Evolutionary conservation across 176 grass and related monocot genomes (phyloP).

Genomic region (Panicum miliaceum): DNA sequence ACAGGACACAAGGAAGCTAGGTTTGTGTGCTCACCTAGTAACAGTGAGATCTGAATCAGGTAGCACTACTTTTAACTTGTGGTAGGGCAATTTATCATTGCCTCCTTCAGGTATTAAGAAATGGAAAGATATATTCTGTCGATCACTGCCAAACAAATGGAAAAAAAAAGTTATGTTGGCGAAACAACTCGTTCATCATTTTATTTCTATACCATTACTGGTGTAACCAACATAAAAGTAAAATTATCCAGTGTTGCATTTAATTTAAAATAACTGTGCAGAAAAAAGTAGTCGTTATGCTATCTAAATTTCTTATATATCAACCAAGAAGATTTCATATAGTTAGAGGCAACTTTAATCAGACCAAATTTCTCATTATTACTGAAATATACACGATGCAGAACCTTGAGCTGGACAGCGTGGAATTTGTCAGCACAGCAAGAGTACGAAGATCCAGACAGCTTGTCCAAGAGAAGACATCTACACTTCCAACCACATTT

Average conservation of each 20-base stretch:
- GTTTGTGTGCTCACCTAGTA: conserved; percentile 59
- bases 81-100: conserved; percentile 53
- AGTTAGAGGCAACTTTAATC: not conserved
- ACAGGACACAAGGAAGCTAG: conserved; percentile 6
- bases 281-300: not conserved
- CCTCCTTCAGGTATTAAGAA: conserved; percentile 76
- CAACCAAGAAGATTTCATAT: not conserved
- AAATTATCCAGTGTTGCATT: not conserved
- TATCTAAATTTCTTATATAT: not conserved
- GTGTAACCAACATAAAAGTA: not conserved
- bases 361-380: not conserved
- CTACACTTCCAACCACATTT: conserved; percentile 36
- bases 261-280: not conserved
- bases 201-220: not conserved
- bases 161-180: not conserved
- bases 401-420: conserved; percentile 81
- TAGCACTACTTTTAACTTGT: conserved; percentile 84
- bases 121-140: conserved; percentile 70
- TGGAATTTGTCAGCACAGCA: conserved; percentile 79
- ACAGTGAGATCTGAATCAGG: conserved; percentile 77
- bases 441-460: conserved; percentile 77
- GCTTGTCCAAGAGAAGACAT: conserved; percentile 75
- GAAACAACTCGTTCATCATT: not conserved
- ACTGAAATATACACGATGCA: conserved; percentile 24
- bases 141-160: conserved; percentile 66